Percentiles rank a stretch among this genome's conserved stretches.
Conservation (phyloP, 306 rosid species). For the Luffa acutangula region DNA sequence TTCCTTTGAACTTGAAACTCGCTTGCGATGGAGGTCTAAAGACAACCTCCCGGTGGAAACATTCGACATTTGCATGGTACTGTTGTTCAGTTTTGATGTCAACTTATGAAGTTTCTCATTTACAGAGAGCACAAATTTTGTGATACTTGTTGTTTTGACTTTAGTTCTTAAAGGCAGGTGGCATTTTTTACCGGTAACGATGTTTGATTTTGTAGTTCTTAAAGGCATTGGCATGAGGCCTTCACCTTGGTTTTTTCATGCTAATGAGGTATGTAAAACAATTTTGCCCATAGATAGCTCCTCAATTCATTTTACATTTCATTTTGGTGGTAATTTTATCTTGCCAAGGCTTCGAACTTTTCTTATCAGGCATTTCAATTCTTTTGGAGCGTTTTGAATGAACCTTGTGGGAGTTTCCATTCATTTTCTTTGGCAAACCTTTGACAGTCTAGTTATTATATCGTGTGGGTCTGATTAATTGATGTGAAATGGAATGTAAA, state of each 20-base stretch:
- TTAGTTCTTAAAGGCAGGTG: conserved; percentile 53
- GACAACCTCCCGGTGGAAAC: too few relatives aligned
- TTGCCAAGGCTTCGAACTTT: conserved; percentile 32
- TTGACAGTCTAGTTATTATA: conserved; percentile 5
- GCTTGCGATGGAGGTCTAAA: too few relatives aligned
- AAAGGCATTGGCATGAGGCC: conserved; percentile 77
- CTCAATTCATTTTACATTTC: background rate
- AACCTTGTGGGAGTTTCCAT: conserved; percentile 32
- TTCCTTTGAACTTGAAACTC: too few relatives aligned
- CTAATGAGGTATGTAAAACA: conserved; percentile 38
- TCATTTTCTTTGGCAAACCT: conserved; percentile 35
- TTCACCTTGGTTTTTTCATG: conserved; percentile 69
- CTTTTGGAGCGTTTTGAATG: conserved; percentile 35
- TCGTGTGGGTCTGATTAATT: background rate
- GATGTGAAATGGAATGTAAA: background rate
- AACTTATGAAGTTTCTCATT: background rate
- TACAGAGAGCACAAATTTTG: conserved; percentile 79
- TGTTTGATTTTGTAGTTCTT: conserved; percentile 17
- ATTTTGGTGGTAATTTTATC: conserved; percentile 12
- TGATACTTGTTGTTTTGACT: conserved; percentile 58
- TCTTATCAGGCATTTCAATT: conserved; percentile 39
- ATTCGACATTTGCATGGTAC: too few relatives aligned
- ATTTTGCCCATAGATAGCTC: too few relatives aligned
- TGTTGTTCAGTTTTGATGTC: background rate
- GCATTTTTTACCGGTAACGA: conserved; percentile 71